phyloP scores from a whole-genome alignment of 345 rosid species.

The Linum trigynum region DNA sequence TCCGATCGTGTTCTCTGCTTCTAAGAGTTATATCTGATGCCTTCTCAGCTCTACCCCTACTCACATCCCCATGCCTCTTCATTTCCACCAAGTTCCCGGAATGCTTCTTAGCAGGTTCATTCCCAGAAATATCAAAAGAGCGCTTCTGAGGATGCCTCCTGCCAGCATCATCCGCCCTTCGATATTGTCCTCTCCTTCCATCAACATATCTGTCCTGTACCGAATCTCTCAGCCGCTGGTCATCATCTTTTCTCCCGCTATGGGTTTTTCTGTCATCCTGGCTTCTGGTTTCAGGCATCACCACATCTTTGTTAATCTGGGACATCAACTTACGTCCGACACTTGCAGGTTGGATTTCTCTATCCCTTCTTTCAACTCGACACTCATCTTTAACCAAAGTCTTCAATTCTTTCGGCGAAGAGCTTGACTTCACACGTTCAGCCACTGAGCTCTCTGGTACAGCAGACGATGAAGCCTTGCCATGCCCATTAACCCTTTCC shows the following conservation, averaged over 20 bases:
- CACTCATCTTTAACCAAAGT: conserved; percentile 8
- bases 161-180: neutral
- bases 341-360: conserved; percentile 14
- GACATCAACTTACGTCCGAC: conserved; percentile 34
- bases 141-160: neutral
- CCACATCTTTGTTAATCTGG: conserved; percentile 26
- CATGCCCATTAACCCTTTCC: conserved; percentile 21
- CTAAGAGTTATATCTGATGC: conserved; percentile 13
- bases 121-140: neutral
- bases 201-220: neutral
- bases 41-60: neutral
- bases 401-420: conserved; percentile 24
- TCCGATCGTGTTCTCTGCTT: conserved; percentile 27
- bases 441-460: conserved; percentile 20
- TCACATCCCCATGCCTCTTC: neutral
- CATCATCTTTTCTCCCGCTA: conserved; percentile 28
- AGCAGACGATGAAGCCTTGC: conserved; percentile 23
- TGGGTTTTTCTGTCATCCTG: conserved; percentile 25
- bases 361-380: conserved; percentile 13
- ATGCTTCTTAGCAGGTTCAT: neutral
- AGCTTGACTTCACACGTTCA: conserved; percentile 28
- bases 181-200: neutral
- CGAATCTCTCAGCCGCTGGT: neutral
- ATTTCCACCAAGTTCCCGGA: neutral
- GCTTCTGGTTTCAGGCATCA: conserved; percentile 21